Evolutionary conservation across 495 filamentous ascomycete genomes (phyloP), one percentile per base, ranked within the genome.

Genomic region (Trichoderma gamsii): DNA sequence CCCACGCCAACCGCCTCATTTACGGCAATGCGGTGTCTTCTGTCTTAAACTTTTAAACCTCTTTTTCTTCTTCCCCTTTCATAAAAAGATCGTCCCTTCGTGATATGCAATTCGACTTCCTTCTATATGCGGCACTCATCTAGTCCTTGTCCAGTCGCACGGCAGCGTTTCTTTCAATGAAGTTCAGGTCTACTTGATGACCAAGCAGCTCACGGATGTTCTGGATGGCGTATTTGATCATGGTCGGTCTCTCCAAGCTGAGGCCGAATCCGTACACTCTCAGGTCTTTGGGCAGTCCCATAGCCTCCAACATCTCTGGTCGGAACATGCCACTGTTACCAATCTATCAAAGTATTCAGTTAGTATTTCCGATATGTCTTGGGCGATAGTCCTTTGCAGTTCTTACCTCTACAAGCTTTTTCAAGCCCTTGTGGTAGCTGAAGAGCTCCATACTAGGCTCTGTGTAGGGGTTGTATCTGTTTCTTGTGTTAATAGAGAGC

Each of bases 261-360:
- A 97, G 79, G 27, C 93, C 93, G 87, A 90, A 97, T 41, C 93
- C 93, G 79, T 95, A 97, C 3, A 96, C 92, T 68, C 87, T 76
- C 87, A 97, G 86, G 76, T 93, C 86, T 81, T 88, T 90, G 23
- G 93, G 93, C 70, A 97, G 77, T 52, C 93, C 93, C 90, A 96
- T 93, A 7, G 81, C 69, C 73, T 77, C 87, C 73, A 99, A 76
- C 92, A 97, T 97, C 80, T 97, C 95, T 27, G 95, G 92, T 68
- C 95, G 83, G 87, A 99, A 99, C 92, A 97, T 97, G 69, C 95
- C 94, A 72, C 89, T 92, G 79, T 99, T 99, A 41, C 95, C 95
- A 77, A 99, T 99, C 79, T 99, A 93, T 23, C 97, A 90, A 83
- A 92, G 90, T 16, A 13, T 15, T 16, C 16, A 8, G 6, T 61